Evolutionary conservation across 139 green algal genomes (phyloP), one percentile per base, ranked within the genome.

Genomic region (Picochlorum sp.): DNA sequence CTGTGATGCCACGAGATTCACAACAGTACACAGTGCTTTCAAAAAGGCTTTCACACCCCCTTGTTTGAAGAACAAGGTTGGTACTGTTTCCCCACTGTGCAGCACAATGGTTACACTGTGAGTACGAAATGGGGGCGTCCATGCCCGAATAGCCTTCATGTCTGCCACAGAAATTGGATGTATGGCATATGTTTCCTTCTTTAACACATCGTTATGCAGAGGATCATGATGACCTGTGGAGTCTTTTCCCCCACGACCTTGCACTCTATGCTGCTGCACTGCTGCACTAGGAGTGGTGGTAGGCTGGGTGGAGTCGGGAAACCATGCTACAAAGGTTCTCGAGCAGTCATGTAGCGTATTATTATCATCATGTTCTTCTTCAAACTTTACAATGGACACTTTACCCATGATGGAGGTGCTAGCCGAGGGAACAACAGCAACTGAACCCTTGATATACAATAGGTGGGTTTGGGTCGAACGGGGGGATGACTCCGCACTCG

Each of bases 61-160:
- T 21, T n/a, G 65, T 23, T 90, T 85, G 72, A 96, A 94, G 63
- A 87, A 78, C 7, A 95, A 71, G 3, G 85, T 86, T 13, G 85
- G 83, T 49, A 95, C 78, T 4, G 82, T 88, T 4, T 93, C 60
- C 1, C 87, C 88, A 61, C 65, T 70, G n/a, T 45, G 45, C 37
- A 92, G 78, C n/a, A 94, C 82, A 24, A 96, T 20, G 9, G 79
- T 70, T 37, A 96, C 65, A 60, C 80, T 70, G 34, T 89, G 88
- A 28, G 49, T 73, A 4, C 85, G 86, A 16, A 95, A 67, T n/a
- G 76, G 51, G 2, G 87, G 80, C 4, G 81, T 79, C 64, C 86
- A 80, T 52, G 73, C 76, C 38, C 80, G 76, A 31, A 96, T 77
- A 10, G 83, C 81, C 10, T 81, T 75, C 16, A 96, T 76, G 51